A percentile compares a stretch with the other conserved stretches of the same genome.
These are phyloP conservation scores for Barnettozyma sucrosica DNA, from an alignment of 805 yeast genomes.

Conservation along the genomic window DNA sequence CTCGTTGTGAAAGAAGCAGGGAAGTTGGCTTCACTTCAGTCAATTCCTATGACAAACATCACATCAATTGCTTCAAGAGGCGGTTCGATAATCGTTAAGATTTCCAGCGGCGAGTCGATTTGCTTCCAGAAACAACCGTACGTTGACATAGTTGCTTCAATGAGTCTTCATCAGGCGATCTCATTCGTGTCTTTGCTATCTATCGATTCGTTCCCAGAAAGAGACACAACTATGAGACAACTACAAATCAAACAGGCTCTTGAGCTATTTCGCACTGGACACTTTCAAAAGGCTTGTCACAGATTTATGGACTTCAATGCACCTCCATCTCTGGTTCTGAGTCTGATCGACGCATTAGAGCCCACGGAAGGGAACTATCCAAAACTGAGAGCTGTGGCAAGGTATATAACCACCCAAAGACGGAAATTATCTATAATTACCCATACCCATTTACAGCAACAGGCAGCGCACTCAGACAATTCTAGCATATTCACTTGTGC, in stretches of 20 bases:
- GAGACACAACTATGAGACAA: conserved; percentile 35
- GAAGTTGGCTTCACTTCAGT: conserved; percentile 33
- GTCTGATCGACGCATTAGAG: background rate
- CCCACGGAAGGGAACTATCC: background rate
- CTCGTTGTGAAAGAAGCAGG: conserved; percentile 35
- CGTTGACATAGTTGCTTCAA: conserved; percentile 1
- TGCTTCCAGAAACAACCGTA: background rate
- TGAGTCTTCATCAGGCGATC: conserved; percentile 27
- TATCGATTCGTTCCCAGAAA: conserved; percentile 23
- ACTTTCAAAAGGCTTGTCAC: conserved; percentile 33
- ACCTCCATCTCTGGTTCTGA: conserved; percentile 45
- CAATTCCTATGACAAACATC: conserved; percentile 21
- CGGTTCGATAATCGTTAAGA: background rate
- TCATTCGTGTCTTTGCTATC: conserved; percentile 32
- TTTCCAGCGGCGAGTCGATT: background rate
- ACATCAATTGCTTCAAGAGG: background rate
- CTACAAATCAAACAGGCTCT: conserved; percentile 38
- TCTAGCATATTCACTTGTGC: conserved; percentile 24
- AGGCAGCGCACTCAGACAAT: conserved; percentile 10
- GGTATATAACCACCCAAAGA: background rate
- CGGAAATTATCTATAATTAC: conserved; percentile 28
- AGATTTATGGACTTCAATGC: conserved; percentile 51
- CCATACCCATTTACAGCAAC: conserved; percentile 45
- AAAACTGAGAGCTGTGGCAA: background rate
- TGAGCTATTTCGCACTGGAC: conserved; percentile 26